Base-by-base conservation (phyloP, 257 asterid species). In the Rauvolfia tetraphylla region DNA sequence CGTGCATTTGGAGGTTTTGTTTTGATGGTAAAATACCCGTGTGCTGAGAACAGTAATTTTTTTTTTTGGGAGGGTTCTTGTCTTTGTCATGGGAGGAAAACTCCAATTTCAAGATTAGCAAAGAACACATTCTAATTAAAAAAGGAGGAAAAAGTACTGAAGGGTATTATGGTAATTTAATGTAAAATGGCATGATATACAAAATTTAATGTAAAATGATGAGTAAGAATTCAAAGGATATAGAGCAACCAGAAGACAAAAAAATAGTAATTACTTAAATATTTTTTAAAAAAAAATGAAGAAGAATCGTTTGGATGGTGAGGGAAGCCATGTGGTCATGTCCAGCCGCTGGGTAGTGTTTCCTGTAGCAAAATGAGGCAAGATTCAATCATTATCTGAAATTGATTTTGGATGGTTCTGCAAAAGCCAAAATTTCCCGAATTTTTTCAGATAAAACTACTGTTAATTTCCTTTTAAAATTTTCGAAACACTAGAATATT, bases 371-470 rank as follows among this genome's bases (percentile, higher is more conserved):
- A 46, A 46, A 27, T 71, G 75, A 23, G 22, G 75, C 31, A 71
- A 25, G 59, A 71, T 46, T 71, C 75, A 71, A 46, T 71, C 75
- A 71, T 27, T 17, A 29, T 48, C 75, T 71, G 42, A 41, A 48
- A 29, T 10, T 12, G 14, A 46, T 48, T 71, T 71, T 17, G 59
- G 75, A 46, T 46, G 57, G 38, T 70, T 70, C 1, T 44, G 13
- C 7, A 42, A 1, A 20, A 59, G 15, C 49, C 5, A n/a, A 58
- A 13, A 4, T 59, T 59, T 59, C 5, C 12, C 27, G 61, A 41
- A 23, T 29, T 25, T 14, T 25, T 48, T 14, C 73, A 41, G 22
- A 68, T 6, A 46, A 59, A 25, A 59, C 5, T 2, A 29, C 4
- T 18, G 20, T 15, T 31, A 31, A 14, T 23, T 31, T 17, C n/a